These are phyloP conservation scores for Aspergillus intermedius DNA, from an alignment of 2,329 filamentous ascomycete species.

Conservation along the genomic window DNA sequence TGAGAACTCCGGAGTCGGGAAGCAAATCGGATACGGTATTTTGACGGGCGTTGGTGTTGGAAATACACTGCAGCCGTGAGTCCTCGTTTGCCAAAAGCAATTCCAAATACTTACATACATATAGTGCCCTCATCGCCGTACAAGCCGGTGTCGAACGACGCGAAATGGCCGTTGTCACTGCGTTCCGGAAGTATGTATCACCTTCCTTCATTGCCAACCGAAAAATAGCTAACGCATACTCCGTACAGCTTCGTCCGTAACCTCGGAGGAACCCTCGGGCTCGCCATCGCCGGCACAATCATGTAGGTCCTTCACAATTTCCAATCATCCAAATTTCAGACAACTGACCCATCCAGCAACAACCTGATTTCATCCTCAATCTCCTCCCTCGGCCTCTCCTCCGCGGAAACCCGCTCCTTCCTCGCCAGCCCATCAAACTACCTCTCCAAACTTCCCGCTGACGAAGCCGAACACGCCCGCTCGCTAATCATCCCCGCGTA, in stretches of 20 bases:
- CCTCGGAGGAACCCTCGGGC: slow-evolving; percentile 36
- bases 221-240: slow-evolving; percentile 4
- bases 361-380: slow-evolving; percentile 23
- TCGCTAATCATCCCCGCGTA: slow-evolving; percentile 30
- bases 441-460: slow-evolving; percentile 19
- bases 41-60: slow-evolving; percentile 49
- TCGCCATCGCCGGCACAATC: slow-evolving; percentile 36
- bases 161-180: slow-evolving; percentile 38
- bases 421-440: slow-evolving; percentile 25
- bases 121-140: slow-evolving; percentile 30
- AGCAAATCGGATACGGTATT: slow-evolving; percentile 50
- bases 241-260: slow-evolving; percentile 34
- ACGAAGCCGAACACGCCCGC: slow-evolving; percentile 20
- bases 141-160: slow-evolving; percentile 35
- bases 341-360: slow-evolving; percentile 16
- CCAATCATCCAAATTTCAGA: background rate
- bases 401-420: slow-evolving; percentile 17
- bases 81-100: background rate
- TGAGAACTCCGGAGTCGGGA: slow-evolving; percentile 42
- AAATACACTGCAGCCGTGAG: slow-evolving; percentile 46
- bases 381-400: slow-evolving; percentile 17
- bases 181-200: slow-evolving; percentile 26
- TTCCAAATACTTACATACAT: background rate
- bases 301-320: slow-evolving; percentile 23
- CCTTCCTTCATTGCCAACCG: no score